phyloP scores from a whole-genome alignment of 2,329 filamentous ascomycete species.

The Chaetomium strumarium region DNA sequence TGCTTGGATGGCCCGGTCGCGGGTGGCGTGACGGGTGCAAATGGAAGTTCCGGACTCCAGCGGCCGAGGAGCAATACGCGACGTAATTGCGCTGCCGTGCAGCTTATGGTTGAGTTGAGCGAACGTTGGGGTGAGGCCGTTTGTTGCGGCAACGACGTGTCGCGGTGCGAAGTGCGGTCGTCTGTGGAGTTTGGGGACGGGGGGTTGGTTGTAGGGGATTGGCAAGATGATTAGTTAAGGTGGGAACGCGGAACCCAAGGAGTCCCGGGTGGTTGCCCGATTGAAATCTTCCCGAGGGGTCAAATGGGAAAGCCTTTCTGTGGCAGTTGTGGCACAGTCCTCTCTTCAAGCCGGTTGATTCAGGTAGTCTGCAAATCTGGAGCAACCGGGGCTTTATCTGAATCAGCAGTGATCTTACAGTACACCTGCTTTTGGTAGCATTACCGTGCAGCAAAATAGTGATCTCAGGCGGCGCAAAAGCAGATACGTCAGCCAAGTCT shows the following conservation, averaged over 20 bases:
- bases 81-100: conserved; percentile 10
- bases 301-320: no score
- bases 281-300: conserved; percentile 17
- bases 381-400: no score
- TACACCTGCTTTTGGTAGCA: no score
- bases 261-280: conserved; percentile 18
- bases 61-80: conserved; percentile 9
- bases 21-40: not conserved
- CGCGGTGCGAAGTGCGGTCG: conserved; percentile 21
- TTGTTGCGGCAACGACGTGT: conserved; percentile 25
- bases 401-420: no score
- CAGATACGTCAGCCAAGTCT: no score
- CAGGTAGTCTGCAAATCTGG: no score
- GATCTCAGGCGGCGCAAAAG: no score
- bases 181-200: conserved; percentile 25
- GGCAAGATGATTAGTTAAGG: conserved; percentile 8
- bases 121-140: conserved; percentile 19
- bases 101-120: conserved; percentile 13
- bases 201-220: conserved; percentile 26
- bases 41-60: not conserved
- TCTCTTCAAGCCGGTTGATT: no score
- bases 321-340: no score
- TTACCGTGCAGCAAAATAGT: no score
- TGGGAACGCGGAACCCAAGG: conserved; percentile 3
- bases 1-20: conserved; percentile 5